Evolutionary conservation across 148 eudicot genomes (phyloP).

Genomic region (Amaranthus palmeri): DNA sequence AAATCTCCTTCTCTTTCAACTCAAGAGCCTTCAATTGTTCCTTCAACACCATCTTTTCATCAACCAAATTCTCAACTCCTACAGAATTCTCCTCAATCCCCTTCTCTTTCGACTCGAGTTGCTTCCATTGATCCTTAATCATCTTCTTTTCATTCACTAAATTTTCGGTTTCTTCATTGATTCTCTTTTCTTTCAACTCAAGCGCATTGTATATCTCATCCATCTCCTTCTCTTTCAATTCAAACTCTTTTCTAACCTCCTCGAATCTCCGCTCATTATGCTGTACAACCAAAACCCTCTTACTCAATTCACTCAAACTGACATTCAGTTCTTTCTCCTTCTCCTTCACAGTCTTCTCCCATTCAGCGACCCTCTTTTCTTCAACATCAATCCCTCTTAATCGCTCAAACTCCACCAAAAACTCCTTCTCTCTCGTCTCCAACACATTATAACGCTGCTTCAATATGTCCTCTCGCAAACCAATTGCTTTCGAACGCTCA

Average conservation of each 20-base stretch:
- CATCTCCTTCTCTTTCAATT: constrained; percentile 5
- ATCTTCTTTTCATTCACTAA: neutral
- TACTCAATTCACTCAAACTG: too few species aligned
- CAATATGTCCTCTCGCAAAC: constrained; percentile 6
- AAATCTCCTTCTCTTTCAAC: constrained; percentile 1
- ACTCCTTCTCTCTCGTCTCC: constrained; percentile 5
- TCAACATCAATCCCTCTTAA: constrained; percentile 1
- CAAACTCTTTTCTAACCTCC: neutral
- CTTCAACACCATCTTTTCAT: neutral
- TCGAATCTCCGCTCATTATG: neutral
- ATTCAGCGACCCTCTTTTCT: neutral
- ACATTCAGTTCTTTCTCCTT: neutral
- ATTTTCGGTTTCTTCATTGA: too few species aligned
- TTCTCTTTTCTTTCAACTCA: neutral
- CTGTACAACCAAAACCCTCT: too few species aligned
- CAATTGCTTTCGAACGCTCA: neutral
- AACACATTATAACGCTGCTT: neutral
- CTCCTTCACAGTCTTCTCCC: neutral
- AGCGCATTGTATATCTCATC: neutral
- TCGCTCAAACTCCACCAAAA: neutral
- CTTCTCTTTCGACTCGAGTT: neutral
- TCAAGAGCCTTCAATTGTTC: neutral
- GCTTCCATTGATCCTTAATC: neutral
- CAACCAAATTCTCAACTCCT: neutral
- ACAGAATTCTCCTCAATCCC: neutral